These are phyloP conservation scores for Crucihimalaya himalaica DNA, from an alignment of 345 rosid genomes.

Conservation along the genomic window DNA sequence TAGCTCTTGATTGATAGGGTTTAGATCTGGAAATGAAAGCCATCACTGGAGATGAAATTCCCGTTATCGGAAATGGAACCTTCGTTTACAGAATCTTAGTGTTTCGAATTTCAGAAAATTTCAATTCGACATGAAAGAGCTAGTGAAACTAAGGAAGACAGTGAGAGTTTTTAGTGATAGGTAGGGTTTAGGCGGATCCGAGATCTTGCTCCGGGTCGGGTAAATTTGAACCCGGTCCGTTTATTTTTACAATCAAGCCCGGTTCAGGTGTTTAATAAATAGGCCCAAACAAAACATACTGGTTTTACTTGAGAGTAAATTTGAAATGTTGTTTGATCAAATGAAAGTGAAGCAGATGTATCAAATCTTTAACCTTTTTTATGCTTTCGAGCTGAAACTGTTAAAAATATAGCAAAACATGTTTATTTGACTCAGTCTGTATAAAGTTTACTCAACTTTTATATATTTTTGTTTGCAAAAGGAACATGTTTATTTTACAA, in stretches of 20 bases:
- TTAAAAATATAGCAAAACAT: too few relatives aligned
- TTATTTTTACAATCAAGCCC: not conserved
- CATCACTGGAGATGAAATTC: conserved; percentile 37
- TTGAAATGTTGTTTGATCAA: too few relatives aligned
- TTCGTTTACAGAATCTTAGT: not conserved
- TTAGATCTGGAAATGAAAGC: conserved; percentile 50
- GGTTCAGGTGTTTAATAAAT: not conserved
- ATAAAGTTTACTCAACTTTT: too few relatives aligned
- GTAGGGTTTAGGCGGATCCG: conserved; percentile 43
- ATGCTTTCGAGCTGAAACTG: too few relatives aligned
- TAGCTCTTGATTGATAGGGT: conserved; percentile 43
- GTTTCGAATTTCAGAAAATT: conserved; percentile 1
- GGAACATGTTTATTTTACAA: not conserved
- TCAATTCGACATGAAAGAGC: conserved; percentile 14
- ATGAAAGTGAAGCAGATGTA: too few relatives aligned
- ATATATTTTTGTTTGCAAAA: too few relatives aligned
- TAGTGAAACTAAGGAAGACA: not conserved
- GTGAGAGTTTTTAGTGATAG: not conserved
- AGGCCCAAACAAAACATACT: conserved; percentile 1
- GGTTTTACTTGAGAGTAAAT: too few relatives aligned
- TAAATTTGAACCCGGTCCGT: conserved; percentile 15
- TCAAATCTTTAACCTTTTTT: too few relatives aligned
- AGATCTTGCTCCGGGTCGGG: conserved; percentile 28
- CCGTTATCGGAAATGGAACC: not conserved
- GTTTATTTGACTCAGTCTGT: too few relatives aligned